Evolutionary conservation across 192 early-diverging fungal genomes (phyloP).

Genomic region (Coemansia aciculifera): DNA sequence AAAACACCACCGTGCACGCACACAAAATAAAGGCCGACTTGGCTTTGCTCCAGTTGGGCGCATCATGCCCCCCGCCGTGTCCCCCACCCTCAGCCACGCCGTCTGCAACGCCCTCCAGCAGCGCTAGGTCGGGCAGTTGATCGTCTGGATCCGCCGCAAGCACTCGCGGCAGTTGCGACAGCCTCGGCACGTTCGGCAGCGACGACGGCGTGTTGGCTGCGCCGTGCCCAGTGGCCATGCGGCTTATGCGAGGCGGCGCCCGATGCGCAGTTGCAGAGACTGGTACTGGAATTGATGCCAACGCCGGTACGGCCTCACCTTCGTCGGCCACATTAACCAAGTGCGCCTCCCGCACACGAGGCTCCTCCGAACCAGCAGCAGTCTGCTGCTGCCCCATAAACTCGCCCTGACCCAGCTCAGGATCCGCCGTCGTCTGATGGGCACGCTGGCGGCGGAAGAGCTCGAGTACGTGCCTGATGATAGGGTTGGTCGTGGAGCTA

Average conservation of each 20-base stretch:
- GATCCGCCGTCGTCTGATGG: conserved; percentile 11
- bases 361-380: conserved; percentile 13
- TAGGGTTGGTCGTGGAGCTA: conserved; percentile 39
- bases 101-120: conserved; percentile 41
- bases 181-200: conserved; percentile 47
- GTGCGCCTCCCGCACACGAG: neutral
- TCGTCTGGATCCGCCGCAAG: conserved; percentile 53
- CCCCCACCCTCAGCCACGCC: conserved; percentile 64
- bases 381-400: neutral
- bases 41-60: conserved; percentile 86
- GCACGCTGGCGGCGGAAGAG: conserved; percentile 54
- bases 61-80: conserved; percentile 78
- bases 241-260: conserved; percentile 5
- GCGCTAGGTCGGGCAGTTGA: conserved; percentile 44
- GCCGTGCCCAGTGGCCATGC: conserved; percentile 15
- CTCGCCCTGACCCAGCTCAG: neutral
- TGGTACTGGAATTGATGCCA: neutral
- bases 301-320: neutral
- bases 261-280: neutral
- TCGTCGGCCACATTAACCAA: conserved; percentile 6
- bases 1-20: conserved; percentile 79
- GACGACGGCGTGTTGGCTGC: conserved; percentile 50
- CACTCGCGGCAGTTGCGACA: conserved; percentile 54
- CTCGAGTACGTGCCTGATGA: conserved; percentile 61
- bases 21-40: conserved; percentile 80